Evolutionary conservation across 2,329 filamentous ascomycete species (phyloP).

Genomic region (Arachnomyces sp.): DNA sequence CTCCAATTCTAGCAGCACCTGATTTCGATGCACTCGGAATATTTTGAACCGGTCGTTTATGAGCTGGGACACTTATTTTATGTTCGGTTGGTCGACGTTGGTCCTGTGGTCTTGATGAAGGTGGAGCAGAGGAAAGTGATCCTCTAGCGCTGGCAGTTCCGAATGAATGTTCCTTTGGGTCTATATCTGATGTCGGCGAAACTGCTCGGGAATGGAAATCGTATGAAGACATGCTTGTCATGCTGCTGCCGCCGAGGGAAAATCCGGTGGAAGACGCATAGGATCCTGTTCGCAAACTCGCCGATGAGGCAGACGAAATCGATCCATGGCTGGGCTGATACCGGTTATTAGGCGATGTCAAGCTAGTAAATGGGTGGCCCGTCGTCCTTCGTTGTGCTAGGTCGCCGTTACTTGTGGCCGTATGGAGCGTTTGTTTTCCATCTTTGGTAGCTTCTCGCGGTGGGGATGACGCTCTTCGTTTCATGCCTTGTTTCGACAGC

Average conservation of each 20-base stretch:
- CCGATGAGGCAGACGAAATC: conserved; percentile 57
- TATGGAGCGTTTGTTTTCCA: conserved; percentile 26
- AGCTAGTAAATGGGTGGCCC: conserved; percentile 46
- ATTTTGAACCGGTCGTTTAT: conserved; percentile 41
- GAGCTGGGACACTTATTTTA: conserved; percentile 30
- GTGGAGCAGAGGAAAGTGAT: conserved; percentile 31
- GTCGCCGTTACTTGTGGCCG: conserved; percentile 39
- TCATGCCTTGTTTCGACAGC: conserved; percentile 46
- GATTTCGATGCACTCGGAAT: conserved; percentile 26
- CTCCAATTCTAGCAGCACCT: conserved; percentile 42
- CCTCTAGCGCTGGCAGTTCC: conserved; percentile 39
- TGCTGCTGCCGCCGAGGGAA: conserved; percentile 54
- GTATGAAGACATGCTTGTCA: conserved; percentile 56
- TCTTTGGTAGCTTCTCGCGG: conserved; percentile 44
- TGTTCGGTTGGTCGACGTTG: conserved; percentile 30
- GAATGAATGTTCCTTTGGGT: conserved; percentile 46
- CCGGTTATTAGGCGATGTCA: conserved; percentile 45
- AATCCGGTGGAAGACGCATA: conserved; percentile 53
- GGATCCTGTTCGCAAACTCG: conserved; percentile 52
- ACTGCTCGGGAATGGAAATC: conserved; percentile 53
- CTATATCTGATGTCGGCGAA: conserved; percentile 50
- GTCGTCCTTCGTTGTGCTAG: conserved; percentile 47
- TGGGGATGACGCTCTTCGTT: conserved; percentile 57
- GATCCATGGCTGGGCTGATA: conserved; percentile 53
- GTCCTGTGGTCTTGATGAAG: conserved; percentile 28